phyloP scores from a whole-genome alignment of 768 basidiomycete genomes.

The Mrakia hoshinonis region DNA sequence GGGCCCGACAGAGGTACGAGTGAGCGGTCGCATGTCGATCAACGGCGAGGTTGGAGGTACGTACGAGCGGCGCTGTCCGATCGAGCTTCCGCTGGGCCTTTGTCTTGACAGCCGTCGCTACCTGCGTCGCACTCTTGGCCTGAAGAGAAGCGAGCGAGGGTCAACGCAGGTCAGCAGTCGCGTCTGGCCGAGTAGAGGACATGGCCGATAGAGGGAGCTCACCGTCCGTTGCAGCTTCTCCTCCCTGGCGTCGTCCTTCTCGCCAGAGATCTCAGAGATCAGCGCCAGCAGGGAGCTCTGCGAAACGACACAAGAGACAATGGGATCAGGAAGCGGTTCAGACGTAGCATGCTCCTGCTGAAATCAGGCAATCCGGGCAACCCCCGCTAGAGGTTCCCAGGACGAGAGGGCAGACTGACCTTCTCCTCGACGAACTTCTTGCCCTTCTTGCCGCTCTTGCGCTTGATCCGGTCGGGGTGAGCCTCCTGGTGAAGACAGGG shows the following conservation, averaged over 20 bases:
- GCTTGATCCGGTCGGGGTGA: conserved; percentile 2
- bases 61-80: conserved; percentile 25
- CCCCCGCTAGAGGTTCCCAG: not conserved
- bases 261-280: conserved; percentile 18
- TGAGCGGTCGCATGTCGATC: too few relatives aligned
- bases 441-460: conserved; percentile 29
- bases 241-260: conserved; percentile 24
- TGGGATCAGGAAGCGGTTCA: not conserved
- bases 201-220: not conserved
- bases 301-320: not conserved
- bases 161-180: not conserved
- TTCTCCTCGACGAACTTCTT: conserved; percentile 28
- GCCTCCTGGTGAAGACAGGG: not conserved
- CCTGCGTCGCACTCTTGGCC: not conserved
- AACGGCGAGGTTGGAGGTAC: not conserved
- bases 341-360: not conserved
- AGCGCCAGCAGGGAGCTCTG: conserved; percentile 25
- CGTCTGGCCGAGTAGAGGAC: not conserved
- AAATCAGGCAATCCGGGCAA: not conserved
- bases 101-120: conserved; percentile 10
- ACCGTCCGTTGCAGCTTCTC: conserved; percentile 19
- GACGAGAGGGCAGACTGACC: not conserved
- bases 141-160: not conserved
- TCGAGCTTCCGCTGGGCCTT: conserved; percentile 29
- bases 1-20: not conserved